Evolutionary conservation across 768 basidiomycete species (phyloP), one percentile per base, ranked within the genome.

Genomic region (Suillus lakei): DNA sequence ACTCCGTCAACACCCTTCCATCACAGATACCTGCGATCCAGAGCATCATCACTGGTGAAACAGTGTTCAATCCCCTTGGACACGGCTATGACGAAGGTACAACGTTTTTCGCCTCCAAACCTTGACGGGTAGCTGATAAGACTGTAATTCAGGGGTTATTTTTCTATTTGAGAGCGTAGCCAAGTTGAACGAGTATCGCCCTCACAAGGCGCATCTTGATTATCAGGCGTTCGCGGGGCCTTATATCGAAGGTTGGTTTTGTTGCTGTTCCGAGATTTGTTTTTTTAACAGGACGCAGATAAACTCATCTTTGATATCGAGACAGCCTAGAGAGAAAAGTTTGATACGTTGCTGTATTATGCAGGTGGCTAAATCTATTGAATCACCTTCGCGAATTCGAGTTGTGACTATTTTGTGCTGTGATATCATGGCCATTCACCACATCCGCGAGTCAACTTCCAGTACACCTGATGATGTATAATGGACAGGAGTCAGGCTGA

Each of bases 21-120:
- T 67, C 66, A 1, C 50, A 46, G 65, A 68, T 76, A 48, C 72
- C 73, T 2, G 44, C 61, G 23, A 71, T 76, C 39, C 61, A 61
- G 34, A 38, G 32, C 15, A 0, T 73, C 36, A 64, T 60, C 54
- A 18, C 50, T 0, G 73, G 74, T 6, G 59, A 34, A 5, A 71
- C 32, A 50, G 28, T 73, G 48, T 66, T 55, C 23, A 69, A 74
- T 46, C 64, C 66, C 12, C 21, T 69, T 36, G 69, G 67, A 39
- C 71, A 63, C 9, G 69, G 66, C 55, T 76, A 60, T 58, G 71
- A 72, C 60, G 61, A 68, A 65, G 72, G 74, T 74, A 21, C 43
- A 18, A 15, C 6, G 48, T 46, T 32, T 48, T 13, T n/a, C 41
- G 13, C 9, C 21, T 15, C n/a, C n/a, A n/a, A n/a, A n/a, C n/a